Conservation (phyloP, 768 basidiomycete genomes). For the Terana coerulea region DNA sequence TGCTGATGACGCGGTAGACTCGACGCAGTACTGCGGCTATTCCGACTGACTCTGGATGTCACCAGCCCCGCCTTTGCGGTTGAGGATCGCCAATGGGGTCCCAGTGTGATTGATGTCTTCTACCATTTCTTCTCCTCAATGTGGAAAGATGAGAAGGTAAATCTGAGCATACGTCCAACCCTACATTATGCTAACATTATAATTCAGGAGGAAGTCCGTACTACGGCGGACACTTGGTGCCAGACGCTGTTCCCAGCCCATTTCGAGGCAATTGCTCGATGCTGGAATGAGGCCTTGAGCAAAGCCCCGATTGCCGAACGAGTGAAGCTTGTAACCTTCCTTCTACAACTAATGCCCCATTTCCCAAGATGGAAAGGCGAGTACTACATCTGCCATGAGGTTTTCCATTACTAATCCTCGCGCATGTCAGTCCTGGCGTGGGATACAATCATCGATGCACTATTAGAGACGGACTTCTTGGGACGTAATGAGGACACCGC, state of each 20-base stretch:
- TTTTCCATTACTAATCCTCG: neutral
- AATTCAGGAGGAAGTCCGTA: conserved; percentile 65
- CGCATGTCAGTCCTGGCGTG: conserved; percentile 60
- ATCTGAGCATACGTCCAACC: conserved; percentile 14
- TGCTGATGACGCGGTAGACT: too few species aligned
- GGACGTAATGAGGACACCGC: conserved; percentile 37
- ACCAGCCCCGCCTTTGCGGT: conserved; percentile 58
- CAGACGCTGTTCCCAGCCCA: conserved; percentile 63
- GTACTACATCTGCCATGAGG: neutral
- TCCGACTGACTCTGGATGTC: conserved; percentile 63
- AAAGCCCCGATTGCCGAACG: conserved; percentile 57
- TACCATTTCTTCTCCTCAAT: conserved; percentile 54
- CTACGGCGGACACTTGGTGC: conserved; percentile 53
- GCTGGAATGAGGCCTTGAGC: conserved; percentile 61
- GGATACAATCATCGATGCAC: conserved; percentile 54
- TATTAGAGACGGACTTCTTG: conserved; percentile 52
- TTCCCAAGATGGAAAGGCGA: conserved; percentile 66
- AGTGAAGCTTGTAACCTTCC: conserved; percentile 54
- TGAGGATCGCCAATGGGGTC: conserved; percentile 66
- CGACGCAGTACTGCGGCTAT: conserved; percentile 49
- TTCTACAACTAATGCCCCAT: conserved; percentile 64
- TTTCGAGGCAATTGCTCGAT: conserved; percentile 57
- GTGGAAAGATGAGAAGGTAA: conserved; percentile 62
- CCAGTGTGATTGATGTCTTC: conserved; percentile 57
- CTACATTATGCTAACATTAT: neutral